Evolutionary conservation across 768 basidiomycete genomes (phyloP).

Genomic region (Termitomyces sp.): DNA sequence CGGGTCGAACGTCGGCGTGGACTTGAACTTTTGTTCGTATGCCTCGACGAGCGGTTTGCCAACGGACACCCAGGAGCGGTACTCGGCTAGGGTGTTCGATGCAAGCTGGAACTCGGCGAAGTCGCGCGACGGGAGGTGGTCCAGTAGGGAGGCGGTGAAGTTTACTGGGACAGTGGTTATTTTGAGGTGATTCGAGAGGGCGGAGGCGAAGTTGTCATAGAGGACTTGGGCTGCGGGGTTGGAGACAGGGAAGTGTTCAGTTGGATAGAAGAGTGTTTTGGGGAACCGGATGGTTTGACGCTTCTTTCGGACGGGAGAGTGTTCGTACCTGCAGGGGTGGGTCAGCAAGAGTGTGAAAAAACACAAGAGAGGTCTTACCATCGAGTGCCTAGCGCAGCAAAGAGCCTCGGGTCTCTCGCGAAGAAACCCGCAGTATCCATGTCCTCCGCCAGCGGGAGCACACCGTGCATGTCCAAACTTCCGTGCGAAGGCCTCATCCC

Average conservation of each 20-base stretch:
- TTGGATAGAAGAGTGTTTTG: slow-evolving; percentile 26
- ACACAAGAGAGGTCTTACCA: slow-evolving; percentile 20
- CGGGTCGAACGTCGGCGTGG: slow-evolving; percentile 25
- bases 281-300: slow-evolving; percentile 21
- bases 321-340: slow-evolving; percentile 21
- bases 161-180: slow-evolving; percentile 21
- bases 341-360: background rate
- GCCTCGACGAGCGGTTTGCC: slow-evolving; percentile 25
- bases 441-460: slow-evolving; percentile 30
- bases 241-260: slow-evolving; percentile 28
- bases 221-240: slow-evolving; percentile 25
- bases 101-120: background rate
- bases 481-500: slow-evolving; percentile 30
- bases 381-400: slow-evolving; percentile 19
- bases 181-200: slow-evolving; percentile 20
- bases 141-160: slow-evolving; percentile 13
- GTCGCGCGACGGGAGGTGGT: no score
- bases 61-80: slow-evolving; percentile 28
- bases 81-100: slow-evolving; percentile 29
- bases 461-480: slow-evolving; percentile 25
- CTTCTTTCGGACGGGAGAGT: slow-evolving; percentile 21
- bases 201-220: slow-evolving; percentile 21
- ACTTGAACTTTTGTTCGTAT: slow-evolving; percentile 17
- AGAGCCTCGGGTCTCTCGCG: slow-evolving; percentile 25
- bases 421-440: slow-evolving; percentile 35